Evolutionary conservation across 2,329 filamentous ascomycete species (phyloP).

Genomic region (Stagonosporopsis chrysanthemi): DNA sequence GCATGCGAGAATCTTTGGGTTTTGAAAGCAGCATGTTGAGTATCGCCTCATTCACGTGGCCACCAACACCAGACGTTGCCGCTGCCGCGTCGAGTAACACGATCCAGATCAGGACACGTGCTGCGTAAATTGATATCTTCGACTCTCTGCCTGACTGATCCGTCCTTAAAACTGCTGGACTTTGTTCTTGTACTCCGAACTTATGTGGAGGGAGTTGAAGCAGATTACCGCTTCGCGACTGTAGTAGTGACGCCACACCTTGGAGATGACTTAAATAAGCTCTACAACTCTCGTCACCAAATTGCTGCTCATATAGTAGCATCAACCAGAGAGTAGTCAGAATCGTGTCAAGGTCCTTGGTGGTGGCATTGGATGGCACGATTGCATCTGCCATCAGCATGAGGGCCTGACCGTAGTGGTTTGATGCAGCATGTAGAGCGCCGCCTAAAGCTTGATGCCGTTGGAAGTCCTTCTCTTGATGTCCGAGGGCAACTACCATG

Average conservation of each 20-base stretch:
- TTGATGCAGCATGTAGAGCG: conserved; percentile 10
- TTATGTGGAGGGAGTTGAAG: conserved; percentile 13
- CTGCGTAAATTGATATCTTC: conserved; percentile 43
- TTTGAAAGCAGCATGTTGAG: conserved; percentile 22
- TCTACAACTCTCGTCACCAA: conserved; percentile 44
- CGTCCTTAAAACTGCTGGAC: background rate
- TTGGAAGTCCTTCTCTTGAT: conserved; percentile 42
- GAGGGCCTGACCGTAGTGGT: conserved; percentile 46
- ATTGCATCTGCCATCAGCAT: conserved; percentile 41
- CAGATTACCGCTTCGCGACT: conserved; percentile 21
- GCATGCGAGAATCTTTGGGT: conserved; percentile 8
- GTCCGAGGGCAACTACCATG: conserved; percentile 46
- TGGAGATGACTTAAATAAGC: conserved; percentile 45
- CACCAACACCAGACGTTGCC: conserved; percentile 46
- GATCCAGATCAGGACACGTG: conserved; percentile 48
- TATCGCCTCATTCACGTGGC: conserved; percentile 41
- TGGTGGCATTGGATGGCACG: conserved; percentile 23
- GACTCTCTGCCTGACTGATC: conserved; percentile 2
- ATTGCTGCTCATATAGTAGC: conserved; percentile 51
- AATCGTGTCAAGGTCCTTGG: conserved; percentile 42
- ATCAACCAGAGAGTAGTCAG: conserved; percentile 48
- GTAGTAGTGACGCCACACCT: conserved; percentile 43
- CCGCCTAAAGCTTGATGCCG: conserved; percentile 7
- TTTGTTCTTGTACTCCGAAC: conserved; percentile 2
- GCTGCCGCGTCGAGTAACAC: conserved; percentile 39